Percentiles rank a stretch among this genome's conserved stretches.
These are phyloP conservation scores for Brasilioporus rufonigricans DNA, from an alignment of 768 basidiomycete species.

Conservation along the genomic window DNA sequence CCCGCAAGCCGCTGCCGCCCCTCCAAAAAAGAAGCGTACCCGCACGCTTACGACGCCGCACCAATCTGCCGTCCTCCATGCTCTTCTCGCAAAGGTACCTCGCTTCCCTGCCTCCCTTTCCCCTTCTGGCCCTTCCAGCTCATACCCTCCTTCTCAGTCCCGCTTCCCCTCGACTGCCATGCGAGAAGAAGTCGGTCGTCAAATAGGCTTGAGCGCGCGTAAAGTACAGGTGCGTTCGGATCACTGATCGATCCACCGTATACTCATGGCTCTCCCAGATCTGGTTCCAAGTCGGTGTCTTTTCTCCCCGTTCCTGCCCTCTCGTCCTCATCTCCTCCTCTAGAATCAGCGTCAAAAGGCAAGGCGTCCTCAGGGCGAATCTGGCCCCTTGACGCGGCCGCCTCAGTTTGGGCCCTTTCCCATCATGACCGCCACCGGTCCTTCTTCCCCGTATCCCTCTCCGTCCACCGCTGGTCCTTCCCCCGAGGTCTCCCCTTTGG, in stretches of 20 bases:
- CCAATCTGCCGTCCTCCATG: constrained; percentile 84
- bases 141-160: constrained; percentile 46
- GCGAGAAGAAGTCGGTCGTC: constrained; percentile 83
- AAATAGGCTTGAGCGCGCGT: constrained; percentile 85
- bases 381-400: constrained; percentile 49
- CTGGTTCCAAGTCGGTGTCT: constrained; percentile 73
- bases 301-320: neutral
- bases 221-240: constrained; percentile 76
- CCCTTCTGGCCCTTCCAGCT: neutral
- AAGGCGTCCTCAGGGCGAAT: constrained; percentile 66
- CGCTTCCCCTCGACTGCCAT: constrained; percentile 86
- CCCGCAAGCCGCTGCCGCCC: constrained; percentile 24
- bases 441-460: constrained; percentile 19
- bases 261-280: constrained; percentile 49
- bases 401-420: constrained; percentile 66
- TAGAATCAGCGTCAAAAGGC: constrained; percentile 90
- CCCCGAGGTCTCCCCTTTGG: constrained; percentile 14
- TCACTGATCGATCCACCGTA: constrained; percentile 3
- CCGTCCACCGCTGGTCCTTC: neutral
- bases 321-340: constrained; percentile 6
- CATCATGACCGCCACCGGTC: constrained; percentile 37
- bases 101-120: neutral
- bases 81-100: constrained; percentile 78
- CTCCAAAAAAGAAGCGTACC: constrained; percentile 65
- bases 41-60: constrained; percentile 86